phyloP scores from a whole-genome alignment of 805 yeast species.

The Geotrichum ghanense region DNA sequence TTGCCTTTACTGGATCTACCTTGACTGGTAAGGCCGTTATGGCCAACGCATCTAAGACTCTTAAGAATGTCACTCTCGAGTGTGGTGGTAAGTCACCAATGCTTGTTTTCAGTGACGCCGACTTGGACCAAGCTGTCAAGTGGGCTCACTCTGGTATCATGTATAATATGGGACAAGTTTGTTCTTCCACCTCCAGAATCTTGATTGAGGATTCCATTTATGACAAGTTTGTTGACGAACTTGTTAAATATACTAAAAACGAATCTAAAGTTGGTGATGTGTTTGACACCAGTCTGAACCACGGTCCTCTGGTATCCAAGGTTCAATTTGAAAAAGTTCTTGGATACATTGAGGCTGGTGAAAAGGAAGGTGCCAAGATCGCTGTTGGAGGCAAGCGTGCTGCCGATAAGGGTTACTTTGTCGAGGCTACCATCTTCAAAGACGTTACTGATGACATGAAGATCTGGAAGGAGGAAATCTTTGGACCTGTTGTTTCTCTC shows the following conservation, averaged over 20 bases:
- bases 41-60: constrained; percentile 67
- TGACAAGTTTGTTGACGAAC: constrained; percentile 58
- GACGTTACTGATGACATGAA: constrained; percentile 65
- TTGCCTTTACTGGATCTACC: constrained; percentile 94
- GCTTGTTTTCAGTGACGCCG: constrained; percentile 77
- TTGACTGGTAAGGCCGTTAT: constrained; percentile 78
- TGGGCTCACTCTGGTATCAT: constrained; percentile 74
- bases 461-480: constrained; percentile 81
- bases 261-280: constrained; percentile 68
- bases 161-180: constrained; percentile 92
- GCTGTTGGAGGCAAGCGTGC: constrained; percentile 75
- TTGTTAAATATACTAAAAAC: constrained; percentile 38
- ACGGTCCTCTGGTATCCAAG: constrained; percentile 88
- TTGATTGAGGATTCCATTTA: constrained; percentile 79
- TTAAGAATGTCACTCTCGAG: constrained; percentile 88
- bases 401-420: constrained; percentile 34
- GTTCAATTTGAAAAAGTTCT: constrained; percentile 70
- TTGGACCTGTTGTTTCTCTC: constrained; percentile 86
- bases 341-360: constrained; percentile 64
- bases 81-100: constrained; percentile 96
- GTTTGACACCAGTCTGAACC: constrained; percentile 63
- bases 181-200: constrained; percentile 90
- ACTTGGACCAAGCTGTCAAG: constrained; percentile 63
- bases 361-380: constrained; percentile 73
- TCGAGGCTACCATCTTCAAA: constrained; percentile 71